phyloP scores from a whole-genome alignment of 129 eudicot genomes.

The Lactuca sativa region DNA sequence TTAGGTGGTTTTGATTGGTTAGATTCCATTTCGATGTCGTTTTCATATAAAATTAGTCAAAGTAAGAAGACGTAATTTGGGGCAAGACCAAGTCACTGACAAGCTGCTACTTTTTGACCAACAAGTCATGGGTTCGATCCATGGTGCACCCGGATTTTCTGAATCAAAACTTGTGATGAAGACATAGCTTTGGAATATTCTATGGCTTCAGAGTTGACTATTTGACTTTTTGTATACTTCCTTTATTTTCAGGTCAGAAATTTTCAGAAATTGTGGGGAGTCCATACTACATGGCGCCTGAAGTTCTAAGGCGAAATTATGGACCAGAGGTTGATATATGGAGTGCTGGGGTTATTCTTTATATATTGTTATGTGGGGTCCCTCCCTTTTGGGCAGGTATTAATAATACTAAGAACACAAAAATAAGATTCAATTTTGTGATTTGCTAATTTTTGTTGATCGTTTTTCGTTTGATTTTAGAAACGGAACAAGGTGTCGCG shows the following conservation, averaged over 20 bases:
- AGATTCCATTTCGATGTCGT: constrained; percentile 31
- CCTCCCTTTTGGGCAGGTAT: constrained; percentile 99
- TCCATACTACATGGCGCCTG: constrained; percentile 90
- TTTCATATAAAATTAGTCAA: constrained; percentile 26
- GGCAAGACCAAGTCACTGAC: constrained; percentile 14
- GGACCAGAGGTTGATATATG: constrained; percentile 95
- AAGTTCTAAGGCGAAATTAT: constrained; percentile 80
- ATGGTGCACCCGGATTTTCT: constrained; percentile 1
- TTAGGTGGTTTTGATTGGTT: constrained; percentile 24
- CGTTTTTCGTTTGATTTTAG: constrained; percentile 33
- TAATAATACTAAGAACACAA: constrained; percentile 6
- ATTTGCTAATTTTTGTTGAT: background rate
- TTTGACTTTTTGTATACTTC: background rate
- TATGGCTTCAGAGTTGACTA: background rate
- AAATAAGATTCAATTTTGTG: background rate
- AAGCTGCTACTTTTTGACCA: constrained; percentile 33
- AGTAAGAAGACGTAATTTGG: constrained; percentile 29
- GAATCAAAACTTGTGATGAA: constrained; percentile 2
- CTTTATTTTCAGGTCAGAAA: constrained; percentile 59
- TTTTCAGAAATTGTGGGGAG: constrained; percentile 98
- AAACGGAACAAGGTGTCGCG: constrained; percentile 99
- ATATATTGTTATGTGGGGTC: constrained; percentile 90
- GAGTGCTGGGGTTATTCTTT: constrained; percentile 96
- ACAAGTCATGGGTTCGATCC: constrained; percentile 27
- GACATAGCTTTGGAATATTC: background rate